Conservation (phyloP, 208 protist genomes). For the Crithidia brevicula region DNA sequence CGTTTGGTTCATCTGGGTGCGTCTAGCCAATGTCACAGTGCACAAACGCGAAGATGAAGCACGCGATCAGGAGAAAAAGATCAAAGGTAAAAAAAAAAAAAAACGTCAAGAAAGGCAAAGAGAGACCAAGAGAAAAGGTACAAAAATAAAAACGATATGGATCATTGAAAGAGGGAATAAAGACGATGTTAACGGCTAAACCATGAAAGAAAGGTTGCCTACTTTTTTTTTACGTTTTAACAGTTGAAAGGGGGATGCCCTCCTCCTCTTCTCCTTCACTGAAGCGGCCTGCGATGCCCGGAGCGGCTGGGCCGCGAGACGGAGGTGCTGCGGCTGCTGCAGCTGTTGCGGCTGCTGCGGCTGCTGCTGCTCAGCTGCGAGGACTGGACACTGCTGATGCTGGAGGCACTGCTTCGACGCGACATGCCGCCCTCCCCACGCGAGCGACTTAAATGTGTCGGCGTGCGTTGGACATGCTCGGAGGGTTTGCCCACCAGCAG, state of each 20-base stretch:
- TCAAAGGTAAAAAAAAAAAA: constrained; percentile 8
- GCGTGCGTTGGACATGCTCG: not conserved
- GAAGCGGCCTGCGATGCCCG: constrained; percentile 2
- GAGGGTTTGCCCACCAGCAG: too few relatives aligned
- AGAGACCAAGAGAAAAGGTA: not conserved
- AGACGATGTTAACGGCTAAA: not conserved
- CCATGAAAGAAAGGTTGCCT: not conserved
- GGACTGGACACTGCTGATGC: too few relatives aligned
- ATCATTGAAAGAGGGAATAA: not conserved
- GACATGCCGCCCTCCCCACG: constrained; percentile 12
- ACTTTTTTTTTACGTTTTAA: not conserved
- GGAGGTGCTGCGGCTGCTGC: not conserved
- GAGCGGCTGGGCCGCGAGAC: not conserved
- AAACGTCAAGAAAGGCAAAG: not conserved
- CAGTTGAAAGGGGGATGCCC: too few relatives aligned
- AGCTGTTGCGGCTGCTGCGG: not conserved
- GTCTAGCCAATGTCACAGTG: too few relatives aligned
- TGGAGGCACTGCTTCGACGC: not conserved
- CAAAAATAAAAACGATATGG: not conserved
- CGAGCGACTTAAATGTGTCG: not conserved
- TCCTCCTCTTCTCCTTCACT: not conserved
- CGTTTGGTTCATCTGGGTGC: too few relatives aligned
- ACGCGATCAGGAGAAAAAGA: not conserved
- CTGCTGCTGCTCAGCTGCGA: not conserved
- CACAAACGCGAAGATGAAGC: too few relatives aligned